Conservation (phyloP, 192 early-diverging fungal genomes). For the Entophlyctis helioformis region DNA sequence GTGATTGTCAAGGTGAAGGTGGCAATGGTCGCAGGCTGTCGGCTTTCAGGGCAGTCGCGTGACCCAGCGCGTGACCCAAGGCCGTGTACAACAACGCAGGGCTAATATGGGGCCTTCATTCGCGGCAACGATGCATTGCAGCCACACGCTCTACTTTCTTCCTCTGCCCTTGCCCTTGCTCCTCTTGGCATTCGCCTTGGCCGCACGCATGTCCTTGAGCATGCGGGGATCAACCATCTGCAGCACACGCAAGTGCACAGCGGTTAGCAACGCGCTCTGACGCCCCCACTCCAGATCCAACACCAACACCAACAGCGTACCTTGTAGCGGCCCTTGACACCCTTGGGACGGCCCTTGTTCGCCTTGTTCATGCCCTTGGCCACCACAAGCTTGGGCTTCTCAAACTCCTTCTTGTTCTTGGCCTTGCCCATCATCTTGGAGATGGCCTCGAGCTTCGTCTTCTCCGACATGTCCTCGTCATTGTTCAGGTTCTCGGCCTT, state of each 20-base stretch:
- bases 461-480: slow-evolving; percentile 79
- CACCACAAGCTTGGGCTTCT: slow-evolving; percentile 80
- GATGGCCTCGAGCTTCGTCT: slow-evolving; percentile 72
- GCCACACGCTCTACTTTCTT: slow-evolving; percentile 11
- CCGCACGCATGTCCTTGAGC: slow-evolving; percentile 88
- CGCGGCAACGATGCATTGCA: no score
- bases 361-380: slow-evolving; percentile 72
- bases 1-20: no score
- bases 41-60: no score
- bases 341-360: slow-evolving; percentile 84
- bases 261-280: neutral
- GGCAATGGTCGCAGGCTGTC: no score
- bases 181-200: slow-evolving; percentile 63
- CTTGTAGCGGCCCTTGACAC: slow-evolving; percentile 91
- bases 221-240: slow-evolving; percentile 92
- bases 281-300: neutral
- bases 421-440: slow-evolving; percentile 71
- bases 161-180: slow-evolving; percentile 38
- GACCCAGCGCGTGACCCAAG: no score
- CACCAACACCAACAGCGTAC: neutral
- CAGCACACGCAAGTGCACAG: neutral
- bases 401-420: slow-evolving; percentile 57
- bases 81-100: no score
- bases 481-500: slow-evolving; percentile 79
- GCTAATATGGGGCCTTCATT: no score